Conservation (phyloP, 2,329 filamentous ascomycete genomes). For the Colletotrichum shisoi region DNA sequence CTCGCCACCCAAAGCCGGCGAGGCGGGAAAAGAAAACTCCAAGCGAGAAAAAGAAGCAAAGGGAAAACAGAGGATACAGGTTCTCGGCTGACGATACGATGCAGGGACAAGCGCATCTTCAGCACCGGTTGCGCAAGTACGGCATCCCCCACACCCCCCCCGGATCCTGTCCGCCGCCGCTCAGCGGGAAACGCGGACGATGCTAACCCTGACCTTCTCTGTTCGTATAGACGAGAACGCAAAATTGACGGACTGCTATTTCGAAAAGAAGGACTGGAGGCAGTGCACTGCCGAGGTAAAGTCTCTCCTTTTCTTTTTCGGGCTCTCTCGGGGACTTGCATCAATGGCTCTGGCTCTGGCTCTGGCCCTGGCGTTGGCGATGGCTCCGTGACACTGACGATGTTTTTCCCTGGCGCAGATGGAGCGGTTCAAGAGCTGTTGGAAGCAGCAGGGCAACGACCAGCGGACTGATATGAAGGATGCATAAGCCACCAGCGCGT, state of each 20-base stretch:
- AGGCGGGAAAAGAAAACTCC: background rate
- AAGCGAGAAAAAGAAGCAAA: background rate
- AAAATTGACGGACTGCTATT: conserved; percentile 94
- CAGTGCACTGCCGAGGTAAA: conserved; percentile 83
- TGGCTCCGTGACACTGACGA: conserved; percentile 8
- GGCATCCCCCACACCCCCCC: conserved; percentile 36
- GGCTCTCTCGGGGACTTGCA: conserved; percentile 7
- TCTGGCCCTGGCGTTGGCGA: no score
- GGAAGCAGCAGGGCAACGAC: conserved; percentile 90
- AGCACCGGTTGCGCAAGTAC: conserved; percentile 92
- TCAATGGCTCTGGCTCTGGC: background rate
- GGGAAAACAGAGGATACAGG: background rate
- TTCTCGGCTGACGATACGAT: conserved; percentile 4
- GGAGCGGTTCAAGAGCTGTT: conserved; percentile 87
- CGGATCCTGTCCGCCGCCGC: background rate
- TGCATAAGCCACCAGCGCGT: conserved; percentile 46
- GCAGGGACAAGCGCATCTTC: conserved; percentile 96
- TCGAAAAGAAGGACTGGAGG: conserved; percentile 95
- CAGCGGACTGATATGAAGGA: conserved; percentile 81
- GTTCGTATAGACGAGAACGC: conserved; percentile 79
- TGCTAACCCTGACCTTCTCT: conserved; percentile 20
- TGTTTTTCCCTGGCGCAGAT: conserved; percentile 66
- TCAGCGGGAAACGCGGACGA: background rate
- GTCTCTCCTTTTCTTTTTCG: conserved; percentile 46
- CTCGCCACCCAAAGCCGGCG: background rate